Evolutionary conservation across 768 basidiomycete species (phyloP).

Genomic region (Cystofilobasidium bisporidii): DNA sequence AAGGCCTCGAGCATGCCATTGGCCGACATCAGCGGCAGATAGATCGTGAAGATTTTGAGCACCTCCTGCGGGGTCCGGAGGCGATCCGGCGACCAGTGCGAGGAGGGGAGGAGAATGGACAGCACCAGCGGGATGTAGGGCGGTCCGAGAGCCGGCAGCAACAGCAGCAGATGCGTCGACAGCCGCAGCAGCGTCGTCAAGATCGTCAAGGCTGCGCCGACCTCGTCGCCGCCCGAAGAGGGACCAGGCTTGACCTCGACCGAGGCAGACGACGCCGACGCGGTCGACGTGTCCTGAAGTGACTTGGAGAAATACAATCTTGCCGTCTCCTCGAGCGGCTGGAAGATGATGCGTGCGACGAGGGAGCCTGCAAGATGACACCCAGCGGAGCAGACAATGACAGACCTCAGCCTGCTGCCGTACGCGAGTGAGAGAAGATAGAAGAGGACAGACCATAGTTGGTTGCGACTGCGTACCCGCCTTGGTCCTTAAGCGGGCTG

Average conservation of each 20-base stretch:
- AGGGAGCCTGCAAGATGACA: slow-evolving; percentile 58
- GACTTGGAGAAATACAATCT: slow-evolving; percentile 72
- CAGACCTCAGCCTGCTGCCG: background rate
- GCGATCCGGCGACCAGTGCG: slow-evolving; percentile 41
- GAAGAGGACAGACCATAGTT: slow-evolving; percentile 65
- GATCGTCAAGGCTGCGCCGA: background rate
- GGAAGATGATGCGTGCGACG: slow-evolving; percentile 82
- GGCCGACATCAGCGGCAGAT: slow-evolving; percentile 77
- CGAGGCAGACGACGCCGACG: background rate
- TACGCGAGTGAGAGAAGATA: no score
- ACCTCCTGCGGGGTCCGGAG: slow-evolving; percentile 64
- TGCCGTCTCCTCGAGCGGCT: slow-evolving; percentile 87
- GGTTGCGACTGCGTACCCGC: slow-evolving; percentile 86
- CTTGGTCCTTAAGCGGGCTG: slow-evolving; percentile 76
- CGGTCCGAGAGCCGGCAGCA: slow-evolving; percentile 65
- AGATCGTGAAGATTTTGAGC: slow-evolving; percentile 65
- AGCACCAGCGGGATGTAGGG: slow-evolving; percentile 63
- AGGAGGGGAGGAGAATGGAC: slow-evolving; percentile 50
- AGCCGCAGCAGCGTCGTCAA: slow-evolving; percentile 26
- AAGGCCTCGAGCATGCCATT: slow-evolving; percentile 92
- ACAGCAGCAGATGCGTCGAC: slow-evolving; percentile 47
- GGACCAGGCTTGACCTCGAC: background rate
- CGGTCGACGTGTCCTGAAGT: background rate
- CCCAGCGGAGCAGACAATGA: background rate
- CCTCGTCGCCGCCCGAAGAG: background rate